A percentile compares a stretch with the other conserved stretches of the same genome.
Conservation (phyloP, 768 basidiomycete genomes). For the Leccinum uliginosum region DNA sequence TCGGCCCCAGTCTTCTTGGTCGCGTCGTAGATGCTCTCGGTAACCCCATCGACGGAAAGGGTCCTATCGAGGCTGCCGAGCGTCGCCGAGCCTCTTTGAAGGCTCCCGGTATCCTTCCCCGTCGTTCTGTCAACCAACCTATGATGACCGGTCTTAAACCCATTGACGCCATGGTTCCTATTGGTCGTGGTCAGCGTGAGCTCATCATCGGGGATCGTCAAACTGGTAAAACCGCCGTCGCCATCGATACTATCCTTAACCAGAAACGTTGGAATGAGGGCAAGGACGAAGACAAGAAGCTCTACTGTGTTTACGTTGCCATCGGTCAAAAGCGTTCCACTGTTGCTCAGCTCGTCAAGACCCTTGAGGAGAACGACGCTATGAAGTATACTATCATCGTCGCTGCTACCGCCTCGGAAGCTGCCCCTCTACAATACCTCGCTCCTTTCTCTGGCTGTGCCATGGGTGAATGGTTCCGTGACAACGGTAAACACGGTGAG, state of each 20-base stretch:
- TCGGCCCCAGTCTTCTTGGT: slow-evolving; percentile 94
- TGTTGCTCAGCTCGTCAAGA: slow-evolving; percentile 98
- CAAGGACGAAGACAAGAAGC: slow-evolving; percentile 93
- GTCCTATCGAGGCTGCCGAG: slow-evolving; percentile 89
- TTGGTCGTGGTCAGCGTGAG: slow-evolving; percentile 99
- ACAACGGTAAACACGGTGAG: slow-evolving; percentile 98
- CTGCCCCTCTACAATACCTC: slow-evolving; percentile 98
- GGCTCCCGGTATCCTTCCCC: slow-evolving; percentile 98
- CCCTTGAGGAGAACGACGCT: slow-evolving; percentile 99
- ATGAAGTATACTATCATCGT: slow-evolving; percentile 99
- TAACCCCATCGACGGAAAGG: slow-evolving; percentile 99
- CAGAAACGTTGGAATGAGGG: slow-evolving; percentile 99
- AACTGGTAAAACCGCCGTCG: slow-evolving; percentile 98
- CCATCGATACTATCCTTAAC: slow-evolving; percentile 99
- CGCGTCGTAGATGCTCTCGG: slow-evolving; percentile 99
- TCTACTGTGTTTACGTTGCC: slow-evolving; percentile 99
- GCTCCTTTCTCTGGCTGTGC: slow-evolving; percentile 99
- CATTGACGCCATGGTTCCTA: slow-evolving; percentile 99
- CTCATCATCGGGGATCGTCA: slow-evolving; percentile 99
- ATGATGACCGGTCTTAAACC: slow-evolving; percentile 99
- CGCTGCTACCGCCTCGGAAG: slow-evolving; percentile 98
- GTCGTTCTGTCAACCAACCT: slow-evolving; percentile 99
- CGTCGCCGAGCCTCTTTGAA: slow-evolving; percentile 97
- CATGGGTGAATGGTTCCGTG: slow-evolving; percentile 99
- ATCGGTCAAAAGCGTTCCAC: slow-evolving; percentile 99